Conservation (phyloP, 306 rosid species). For the Casuarina cunninghamiana region DNA sequence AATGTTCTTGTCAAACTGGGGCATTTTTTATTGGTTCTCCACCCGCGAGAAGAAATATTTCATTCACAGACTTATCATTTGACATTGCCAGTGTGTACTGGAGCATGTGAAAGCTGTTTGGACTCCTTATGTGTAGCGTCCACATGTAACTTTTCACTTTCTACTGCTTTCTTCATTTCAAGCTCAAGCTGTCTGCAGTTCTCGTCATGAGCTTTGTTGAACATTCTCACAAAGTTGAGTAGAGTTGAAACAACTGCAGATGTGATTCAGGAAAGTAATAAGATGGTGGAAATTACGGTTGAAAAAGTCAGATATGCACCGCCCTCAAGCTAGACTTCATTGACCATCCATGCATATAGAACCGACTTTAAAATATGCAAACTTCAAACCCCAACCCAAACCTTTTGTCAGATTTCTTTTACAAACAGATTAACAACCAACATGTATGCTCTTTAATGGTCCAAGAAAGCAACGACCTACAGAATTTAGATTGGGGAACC, state of each 20-base stretch:
- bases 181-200: constrained; percentile 72
- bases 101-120: constrained; percentile 40
- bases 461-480: background rate
- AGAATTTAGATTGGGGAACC: constrained; percentile 12
- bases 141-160: constrained; percentile 48
- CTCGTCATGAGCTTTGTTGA: constrained; percentile 73
- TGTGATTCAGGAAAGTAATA: constrained; percentile 24
- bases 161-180: constrained; percentile 70
- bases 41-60: background rate
- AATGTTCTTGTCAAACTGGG: constrained; percentile 27
- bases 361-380: background rate
- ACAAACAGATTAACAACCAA: background rate
- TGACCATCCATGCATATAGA: background rate
- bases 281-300: background rate
- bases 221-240: constrained; percentile 75
- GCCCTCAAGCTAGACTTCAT: background rate
- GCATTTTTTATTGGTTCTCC: constrained; percentile 26
- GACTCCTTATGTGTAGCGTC: constrained; percentile 36
- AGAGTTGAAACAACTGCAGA: constrained; percentile 73
- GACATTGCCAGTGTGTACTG: constrained; percentile 52
- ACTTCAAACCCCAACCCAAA: background rate
- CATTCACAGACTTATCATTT: constrained; percentile 32
- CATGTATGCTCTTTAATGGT: background rate
- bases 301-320: background rate
- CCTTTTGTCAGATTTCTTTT: background rate